Evolutionary conservation across 306 rosid genomes (phyloP).

Genomic region (Quercus agrifolia): DNA sequence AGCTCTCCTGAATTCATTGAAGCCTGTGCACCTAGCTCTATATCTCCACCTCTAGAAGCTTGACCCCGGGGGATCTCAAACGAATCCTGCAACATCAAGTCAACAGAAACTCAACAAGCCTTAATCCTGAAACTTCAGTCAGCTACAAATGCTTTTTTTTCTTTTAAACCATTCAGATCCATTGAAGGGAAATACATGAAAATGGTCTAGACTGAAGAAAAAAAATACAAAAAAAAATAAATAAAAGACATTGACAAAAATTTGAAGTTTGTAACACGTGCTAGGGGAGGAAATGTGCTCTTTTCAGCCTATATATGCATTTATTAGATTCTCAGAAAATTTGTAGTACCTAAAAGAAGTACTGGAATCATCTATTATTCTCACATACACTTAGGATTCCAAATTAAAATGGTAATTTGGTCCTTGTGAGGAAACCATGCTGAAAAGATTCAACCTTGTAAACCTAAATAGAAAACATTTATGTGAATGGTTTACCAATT

Average conservation of each 20-base stretch:
- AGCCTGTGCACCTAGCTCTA: constrained; percentile 66
- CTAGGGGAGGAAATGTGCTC: neutral
- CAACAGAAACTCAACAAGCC: constrained; percentile 3
- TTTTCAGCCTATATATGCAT: neutral
- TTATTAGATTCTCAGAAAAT: neutral
- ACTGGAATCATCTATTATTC: neutral
- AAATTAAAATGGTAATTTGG: neutral
- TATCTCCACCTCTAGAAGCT: constrained; percentile 51
- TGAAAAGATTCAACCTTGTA: neutral
- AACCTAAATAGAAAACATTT: neutral
- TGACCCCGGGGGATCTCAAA: constrained; percentile 83
- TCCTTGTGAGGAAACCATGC: neutral
- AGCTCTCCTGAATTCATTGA: constrained; percentile 58
- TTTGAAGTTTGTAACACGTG: neutral
- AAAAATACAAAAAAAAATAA: neutral
- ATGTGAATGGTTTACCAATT: neutral
- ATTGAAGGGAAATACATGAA: neutral
- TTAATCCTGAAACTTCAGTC: neutral
- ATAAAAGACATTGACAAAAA: neutral
- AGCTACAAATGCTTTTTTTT: neutral
- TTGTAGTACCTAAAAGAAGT: neutral
- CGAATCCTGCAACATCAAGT: constrained; percentile 60
- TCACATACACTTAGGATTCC: neutral
- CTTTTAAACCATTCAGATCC: neutral
- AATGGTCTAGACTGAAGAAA: neutral